These are phyloP conservation scores for Citropsis articulata DNA, from an alignment of 345 rosid genomes.

Conservation along the genomic window DNA sequence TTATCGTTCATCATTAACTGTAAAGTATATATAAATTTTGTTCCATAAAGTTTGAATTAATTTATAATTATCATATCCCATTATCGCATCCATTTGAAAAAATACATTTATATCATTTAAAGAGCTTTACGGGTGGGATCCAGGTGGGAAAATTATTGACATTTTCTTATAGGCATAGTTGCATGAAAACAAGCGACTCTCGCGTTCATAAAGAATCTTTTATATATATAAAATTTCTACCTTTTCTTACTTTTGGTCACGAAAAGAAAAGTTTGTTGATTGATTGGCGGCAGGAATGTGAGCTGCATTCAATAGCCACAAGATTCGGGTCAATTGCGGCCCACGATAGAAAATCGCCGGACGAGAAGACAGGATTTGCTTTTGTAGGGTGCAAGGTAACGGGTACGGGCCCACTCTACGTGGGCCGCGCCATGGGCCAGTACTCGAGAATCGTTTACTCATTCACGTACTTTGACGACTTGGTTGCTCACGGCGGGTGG, in stretches of 20 bases:
- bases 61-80: not conserved
- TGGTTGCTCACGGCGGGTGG: constrained; percentile 97
- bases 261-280: not conserved
- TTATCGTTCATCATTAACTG: not conserved
- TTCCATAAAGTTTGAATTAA: not conserved
- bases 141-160: not conserved
- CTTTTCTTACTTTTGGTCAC: too few relatives aligned
- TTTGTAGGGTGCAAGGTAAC: constrained; percentile 76
- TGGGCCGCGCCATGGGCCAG: constrained; percentile 97
- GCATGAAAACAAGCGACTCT: not conserved
- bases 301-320: constrained; percentile 85
- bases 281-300: constrained; percentile 64
- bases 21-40: not conserved
- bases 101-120: not conserved
- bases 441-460: constrained; percentile 91
- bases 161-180: not conserved
- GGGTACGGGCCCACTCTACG: constrained; percentile 75
- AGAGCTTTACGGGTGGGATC: not conserved
- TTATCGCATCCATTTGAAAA: not conserved
- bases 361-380: constrained; percentile 90
- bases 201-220: too few relatives aligned
- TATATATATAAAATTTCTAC: too few relatives aligned
- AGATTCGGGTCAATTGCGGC: constrained; percentile 95
- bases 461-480: constrained; percentile 76
- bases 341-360: constrained; percentile 69